Evolutionary conservation across 2,329 filamentous ascomycete species (phyloP).

Genomic region (Aureobasidium sp.): DNA sequence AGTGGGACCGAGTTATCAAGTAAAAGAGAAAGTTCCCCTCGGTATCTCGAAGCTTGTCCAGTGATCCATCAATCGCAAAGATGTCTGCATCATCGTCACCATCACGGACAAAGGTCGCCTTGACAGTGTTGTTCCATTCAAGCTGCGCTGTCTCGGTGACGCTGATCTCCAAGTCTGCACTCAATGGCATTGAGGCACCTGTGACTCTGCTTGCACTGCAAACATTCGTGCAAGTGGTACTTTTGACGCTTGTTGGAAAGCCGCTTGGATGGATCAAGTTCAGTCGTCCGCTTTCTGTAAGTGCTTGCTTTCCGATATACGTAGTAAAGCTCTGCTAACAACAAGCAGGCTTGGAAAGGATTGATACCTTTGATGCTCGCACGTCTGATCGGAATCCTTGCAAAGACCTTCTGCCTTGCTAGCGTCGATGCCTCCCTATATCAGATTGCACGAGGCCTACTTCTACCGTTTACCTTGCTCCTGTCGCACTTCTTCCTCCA

Average conservation of each 20-base stretch:
- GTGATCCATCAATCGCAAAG: not conserved
- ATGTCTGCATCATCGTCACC: conserved; percentile 2
- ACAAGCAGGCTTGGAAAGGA: not conserved
- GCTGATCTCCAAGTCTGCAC: conserved; percentile 7
- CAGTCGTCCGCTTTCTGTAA: not conserved
- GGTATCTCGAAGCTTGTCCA: not conserved
- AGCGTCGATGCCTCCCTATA: conserved; percentile 10
- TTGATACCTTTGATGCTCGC: conserved; percentile 9
- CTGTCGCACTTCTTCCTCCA: conserved; percentile 9
- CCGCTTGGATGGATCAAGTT: conserved; percentile 11
- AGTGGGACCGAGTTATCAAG: not conserved
- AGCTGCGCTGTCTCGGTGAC: conserved; percentile 10
- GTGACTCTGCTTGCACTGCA: conserved; percentile 10
- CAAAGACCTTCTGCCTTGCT: conserved; percentile 13
- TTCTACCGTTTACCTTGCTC: conserved; percentile 8
- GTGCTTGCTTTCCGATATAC: not conserved
- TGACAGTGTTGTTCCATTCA: conserved; percentile 12
- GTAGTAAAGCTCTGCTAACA: not conserved
- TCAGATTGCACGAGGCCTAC: conserved; percentile 11
- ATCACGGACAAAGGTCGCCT: conserved; percentile 9
- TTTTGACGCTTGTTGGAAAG: conserved; percentile 1
- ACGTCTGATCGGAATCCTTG: conserved; percentile 6
- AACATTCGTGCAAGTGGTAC: conserved; percentile 8
- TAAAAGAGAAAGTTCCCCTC: not conserved
- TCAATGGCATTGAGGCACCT: conserved; percentile 12